Percentiles rank a stretch among this genome's conserved stretches.
These are phyloP conservation scores for Boletus subparvulus DNA, from an alignment of 768 basidiomycete genomes.

Conservation along the genomic window DNA sequence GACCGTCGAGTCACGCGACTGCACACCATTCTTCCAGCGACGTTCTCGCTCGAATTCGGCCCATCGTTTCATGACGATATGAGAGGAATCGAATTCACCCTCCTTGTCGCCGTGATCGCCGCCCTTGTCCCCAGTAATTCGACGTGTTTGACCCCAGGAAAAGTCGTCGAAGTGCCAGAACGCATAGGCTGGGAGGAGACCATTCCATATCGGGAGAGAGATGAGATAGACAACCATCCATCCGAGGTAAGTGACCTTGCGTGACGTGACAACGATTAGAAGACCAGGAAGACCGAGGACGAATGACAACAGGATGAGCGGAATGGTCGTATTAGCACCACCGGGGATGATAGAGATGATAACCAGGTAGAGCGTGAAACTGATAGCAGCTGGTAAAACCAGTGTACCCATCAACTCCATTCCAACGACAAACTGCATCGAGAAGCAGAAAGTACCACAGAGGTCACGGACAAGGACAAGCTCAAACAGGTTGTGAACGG, in stretches of 20 bases:
- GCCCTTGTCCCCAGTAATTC: constrained; percentile 70
- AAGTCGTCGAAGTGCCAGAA: constrained; percentile 99
- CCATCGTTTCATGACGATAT: constrained; percentile 99
- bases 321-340: constrained; percentile 76
- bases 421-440: constrained; percentile 98
- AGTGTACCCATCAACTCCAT: constrained; percentile 98
- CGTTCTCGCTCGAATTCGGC: constrained; percentile 96
- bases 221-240: constrained; percentile 97
- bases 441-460: constrained; percentile 99
- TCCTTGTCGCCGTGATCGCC: constrained; percentile 88
- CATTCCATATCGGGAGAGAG: constrained; percentile 97
- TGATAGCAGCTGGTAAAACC: constrained; percentile 94
- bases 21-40: constrained; percentile 85
- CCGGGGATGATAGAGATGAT: constrained; percentile 83
- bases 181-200: constrained; percentile 91
- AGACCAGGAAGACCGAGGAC: constrained; percentile 95
- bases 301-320: constrained; percentile 88
- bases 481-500: constrained; percentile 96
- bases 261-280: constrained; percentile 92
- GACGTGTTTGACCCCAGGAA: constrained; percentile 95
- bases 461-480: constrained; percentile 92
- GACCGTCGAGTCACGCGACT: constrained; percentile 76
- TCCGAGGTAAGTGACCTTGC: constrained; percentile 90
- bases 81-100: constrained; percentile 93
- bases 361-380: constrained; percentile 94